Base-by-base conservation (phyloP, 805 yeast species). In the Saccharomyces eubayanus region DNA sequence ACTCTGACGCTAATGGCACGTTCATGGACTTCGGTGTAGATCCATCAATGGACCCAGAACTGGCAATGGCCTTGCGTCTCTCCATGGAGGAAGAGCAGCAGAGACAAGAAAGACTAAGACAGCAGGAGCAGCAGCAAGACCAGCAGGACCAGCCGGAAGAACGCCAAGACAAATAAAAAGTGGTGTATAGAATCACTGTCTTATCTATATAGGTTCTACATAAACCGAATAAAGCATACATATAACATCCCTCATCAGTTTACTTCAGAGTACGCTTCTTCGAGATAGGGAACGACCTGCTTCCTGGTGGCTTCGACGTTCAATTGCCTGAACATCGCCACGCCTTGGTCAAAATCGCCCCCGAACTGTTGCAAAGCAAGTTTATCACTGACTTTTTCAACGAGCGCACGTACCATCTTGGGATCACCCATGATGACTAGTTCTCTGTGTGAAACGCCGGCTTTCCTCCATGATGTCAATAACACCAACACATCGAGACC, bases 41-140 rank as follows among this genome's bases (percentile, higher is more conserved):
- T 71, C 92, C 96, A 31, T 83, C 84, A 60, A 86, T 89, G 83
- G 99, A 94, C 64, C 98, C 98, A 31, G 99, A 94, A 72, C 80
- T 94, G 67, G 99, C 98, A 0, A 77, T 94, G 77, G 99, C 98
- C 0, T 80, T 94, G 64, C 83, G 98, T 67, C 77, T 94, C 70
- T 92, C 98, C 0, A 77, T 94, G 64, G 98, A 94, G 67, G 99
- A 94, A 67, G 98, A 92, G 68, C 87, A 85, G 63, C 85, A 88
- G 51, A 83, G 98, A 74, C 97, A 89, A 67, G 96, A 88, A 59
- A 80, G 91, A 66, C 84, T 82, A 61, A 77, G 81, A 31, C 70
- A 67, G 50, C 58, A 63, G 47, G 64, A 62, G 52, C 56, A 55
- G 48, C 52, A 57, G 49, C 58, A 50, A 47, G 55, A 52, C 49